Evolutionary conservation across 2,329 filamentous ascomycete species (phyloP).

Genomic region (Alternaria alternata): DNA sequence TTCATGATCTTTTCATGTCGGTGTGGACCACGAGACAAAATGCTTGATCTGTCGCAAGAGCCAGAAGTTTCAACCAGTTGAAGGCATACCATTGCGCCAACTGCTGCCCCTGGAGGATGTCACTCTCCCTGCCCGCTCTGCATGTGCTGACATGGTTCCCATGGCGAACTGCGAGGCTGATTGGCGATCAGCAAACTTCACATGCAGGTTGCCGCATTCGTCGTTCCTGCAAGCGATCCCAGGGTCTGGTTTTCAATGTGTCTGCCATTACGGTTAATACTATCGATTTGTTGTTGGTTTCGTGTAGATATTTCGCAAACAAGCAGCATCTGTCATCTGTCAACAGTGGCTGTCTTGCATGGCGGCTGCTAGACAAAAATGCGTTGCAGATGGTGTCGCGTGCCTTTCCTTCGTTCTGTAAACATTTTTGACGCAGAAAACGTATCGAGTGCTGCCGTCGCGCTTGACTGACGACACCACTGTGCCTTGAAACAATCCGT

Average conservation of each 20-base stretch:
- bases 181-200: constrained; percentile 15
- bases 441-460: constrained; percentile 24
- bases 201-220: constrained; percentile 21
- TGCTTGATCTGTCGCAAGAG: constrained; percentile 2
- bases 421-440: constrained; percentile 33
- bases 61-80: constrained; percentile 23
- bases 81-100: constrained; percentile 4
- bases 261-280: constrained; percentile 6
- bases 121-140: constrained; percentile 9
- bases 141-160: constrained; percentile 21
- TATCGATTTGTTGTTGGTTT: background rate
- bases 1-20: background rate
- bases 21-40: constrained; percentile 3
- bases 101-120: background rate
- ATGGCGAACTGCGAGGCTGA: constrained; percentile 15
- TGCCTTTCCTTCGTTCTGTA: constrained; percentile 18
- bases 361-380: background rate
- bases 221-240: constrained; percentile 7
- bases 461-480: constrained; percentile 8
- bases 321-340: constrained; percentile 6
- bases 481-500: constrained; percentile 22
- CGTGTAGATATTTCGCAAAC: background rate
- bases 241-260: constrained; percentile 5
- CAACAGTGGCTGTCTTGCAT: constrained; percentile 1
- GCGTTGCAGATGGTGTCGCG: constrained; percentile 16